Evolutionary conservation across 371 early-diverging fungal genomes (phyloP).

Genomic region (Syncephalis fuscata): DNA sequence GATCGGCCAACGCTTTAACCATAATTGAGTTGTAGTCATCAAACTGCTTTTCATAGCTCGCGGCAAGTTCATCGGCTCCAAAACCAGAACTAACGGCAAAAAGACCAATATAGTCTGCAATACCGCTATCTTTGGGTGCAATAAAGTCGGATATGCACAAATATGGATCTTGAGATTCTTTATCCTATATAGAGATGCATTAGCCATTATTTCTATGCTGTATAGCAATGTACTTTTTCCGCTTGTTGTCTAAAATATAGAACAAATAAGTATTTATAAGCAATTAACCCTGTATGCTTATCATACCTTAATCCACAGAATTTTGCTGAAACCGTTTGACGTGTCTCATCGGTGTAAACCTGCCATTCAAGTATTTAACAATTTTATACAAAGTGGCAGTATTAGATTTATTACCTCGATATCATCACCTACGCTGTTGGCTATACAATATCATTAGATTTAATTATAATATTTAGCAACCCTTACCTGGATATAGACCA

Average conservation of each 20-base stretch:
- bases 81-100: constrained; percentile 78
- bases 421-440: constrained; percentile 77
- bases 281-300: constrained; percentile 32
- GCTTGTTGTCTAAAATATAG: constrained; percentile 34
- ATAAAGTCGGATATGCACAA: constrained; percentile 80
- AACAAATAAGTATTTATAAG: neutral
- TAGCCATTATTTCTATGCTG: neutral
- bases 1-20: constrained; percentile 86
- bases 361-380: constrained; percentile 2
- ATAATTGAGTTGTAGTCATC: constrained; percentile 84
- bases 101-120: constrained; percentile 73
- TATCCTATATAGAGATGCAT: constrained; percentile 20
- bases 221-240: constrained; percentile 20
- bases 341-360: constrained; percentile 49
- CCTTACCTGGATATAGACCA: constrained; percentile 56
- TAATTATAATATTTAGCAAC: neutral
- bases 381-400: neutral
- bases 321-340: constrained; percentile 35
- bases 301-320: constrained; percentile 61
- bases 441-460: constrained; percentile 15
- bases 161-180: constrained; percentile 59
- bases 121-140: constrained; percentile 52
- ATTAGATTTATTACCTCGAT: constrained; percentile 27
- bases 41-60: constrained; percentile 44
- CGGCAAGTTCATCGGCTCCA: constrained; percentile 68